Evolutionary conservation across 2,329 filamentous ascomycete species (phyloP).

Genomic region (Aspergillus fumigatus): DNA sequence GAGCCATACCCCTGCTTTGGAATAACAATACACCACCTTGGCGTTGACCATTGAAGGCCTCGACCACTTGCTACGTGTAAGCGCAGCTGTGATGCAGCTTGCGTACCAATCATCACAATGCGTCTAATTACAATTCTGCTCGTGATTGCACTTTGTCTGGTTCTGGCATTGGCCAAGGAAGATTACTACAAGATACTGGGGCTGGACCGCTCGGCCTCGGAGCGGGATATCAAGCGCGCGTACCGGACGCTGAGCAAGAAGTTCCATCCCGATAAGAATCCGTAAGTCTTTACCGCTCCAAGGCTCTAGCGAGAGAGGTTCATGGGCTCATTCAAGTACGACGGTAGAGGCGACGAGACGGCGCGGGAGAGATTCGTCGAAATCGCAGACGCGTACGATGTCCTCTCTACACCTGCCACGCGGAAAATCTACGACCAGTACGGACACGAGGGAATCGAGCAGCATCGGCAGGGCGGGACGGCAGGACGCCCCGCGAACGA

Average conservation of each 20-base stretch:
- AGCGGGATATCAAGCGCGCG: constrained; percentile 87
- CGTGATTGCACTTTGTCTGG: constrained; percentile 31
- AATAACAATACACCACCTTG: neutral
- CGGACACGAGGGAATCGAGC: constrained; percentile 84
- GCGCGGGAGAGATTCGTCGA: constrained; percentile 90
- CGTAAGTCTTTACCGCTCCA: constrained; percentile 52
- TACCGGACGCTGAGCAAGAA: constrained; percentile 92
- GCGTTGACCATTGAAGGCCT: neutral
- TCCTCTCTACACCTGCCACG: constrained; percentile 71
- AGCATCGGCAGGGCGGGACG: constrained; percentile 68
- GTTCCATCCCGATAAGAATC: constrained; percentile 97
- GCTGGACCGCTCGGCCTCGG: constrained; percentile 71
- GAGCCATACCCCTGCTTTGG: neutral
- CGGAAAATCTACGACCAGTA: constrained; percentile 92
- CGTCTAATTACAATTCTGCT: constrained; percentile 30
- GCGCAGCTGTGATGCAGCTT: neutral
- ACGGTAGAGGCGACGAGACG: constrained; percentile 63
- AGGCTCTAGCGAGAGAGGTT: neutral
- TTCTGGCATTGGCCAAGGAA: constrained; percentile 39
- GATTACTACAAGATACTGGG: constrained; percentile 67
- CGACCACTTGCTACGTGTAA: neutral
- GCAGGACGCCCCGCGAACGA: constrained; percentile 61
- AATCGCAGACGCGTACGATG: constrained; percentile 92
- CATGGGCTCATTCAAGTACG: too few species aligned
- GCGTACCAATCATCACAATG: constrained; percentile 22